A percentile compares a stretch with the other conserved stretches of the same genome.
These are phyloP conservation scores for Delitschia confertaspora DNA, from an alignment of 495 filamentous ascomycete species.

Conservation along the genomic window DNA sequence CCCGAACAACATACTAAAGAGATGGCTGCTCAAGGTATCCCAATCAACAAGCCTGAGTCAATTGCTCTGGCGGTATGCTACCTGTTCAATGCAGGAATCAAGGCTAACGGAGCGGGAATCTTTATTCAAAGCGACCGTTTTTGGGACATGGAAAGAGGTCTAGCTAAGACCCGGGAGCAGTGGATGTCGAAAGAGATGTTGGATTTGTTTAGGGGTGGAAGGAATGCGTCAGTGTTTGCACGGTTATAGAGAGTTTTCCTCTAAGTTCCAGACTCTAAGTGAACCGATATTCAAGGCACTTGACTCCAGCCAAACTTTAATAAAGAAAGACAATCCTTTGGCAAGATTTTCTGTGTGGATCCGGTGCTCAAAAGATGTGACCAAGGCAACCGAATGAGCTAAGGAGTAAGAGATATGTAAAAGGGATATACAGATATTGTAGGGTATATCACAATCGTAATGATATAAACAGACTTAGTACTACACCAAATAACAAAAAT, in stretches of 20 bases:
- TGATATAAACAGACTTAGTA: too few relatives aligned
- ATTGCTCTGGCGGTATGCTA: conserved; percentile 31
- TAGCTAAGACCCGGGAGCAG: conserved; percentile 30
- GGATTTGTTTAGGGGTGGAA: conserved; percentile 30
- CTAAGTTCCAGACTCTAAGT: too few relatives aligned
- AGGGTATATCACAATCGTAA: too few relatives aligned
- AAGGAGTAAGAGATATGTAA: too few relatives aligned
- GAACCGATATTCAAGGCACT: too few relatives aligned
- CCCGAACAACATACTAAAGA: conserved; percentile 24
- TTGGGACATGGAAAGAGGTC: conserved; percentile 30
- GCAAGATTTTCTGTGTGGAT: too few relatives aligned
- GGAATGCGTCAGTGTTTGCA: conserved; percentile 28
- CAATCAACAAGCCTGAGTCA: conserved; percentile 31
- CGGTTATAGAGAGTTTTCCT: conserved; percentile 15
- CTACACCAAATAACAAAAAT: too few relatives aligned
- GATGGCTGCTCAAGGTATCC: conserved; percentile 28
- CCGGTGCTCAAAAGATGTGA: too few relatives aligned
- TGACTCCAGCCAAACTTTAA: too few relatives aligned
- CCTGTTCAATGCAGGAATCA: conserved; percentile 28
- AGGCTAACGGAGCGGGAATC: conserved; percentile 30
- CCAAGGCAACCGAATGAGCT: too few relatives aligned
- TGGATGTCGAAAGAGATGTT: conserved; percentile 37
- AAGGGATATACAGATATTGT: too few relatives aligned
- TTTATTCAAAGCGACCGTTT: conserved; percentile 30
- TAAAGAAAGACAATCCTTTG: too few relatives aligned